Evolutionary conservation across 352 stramenopile genomes (phyloP).

Genomic region (Globisporangium middletonii): DNA sequence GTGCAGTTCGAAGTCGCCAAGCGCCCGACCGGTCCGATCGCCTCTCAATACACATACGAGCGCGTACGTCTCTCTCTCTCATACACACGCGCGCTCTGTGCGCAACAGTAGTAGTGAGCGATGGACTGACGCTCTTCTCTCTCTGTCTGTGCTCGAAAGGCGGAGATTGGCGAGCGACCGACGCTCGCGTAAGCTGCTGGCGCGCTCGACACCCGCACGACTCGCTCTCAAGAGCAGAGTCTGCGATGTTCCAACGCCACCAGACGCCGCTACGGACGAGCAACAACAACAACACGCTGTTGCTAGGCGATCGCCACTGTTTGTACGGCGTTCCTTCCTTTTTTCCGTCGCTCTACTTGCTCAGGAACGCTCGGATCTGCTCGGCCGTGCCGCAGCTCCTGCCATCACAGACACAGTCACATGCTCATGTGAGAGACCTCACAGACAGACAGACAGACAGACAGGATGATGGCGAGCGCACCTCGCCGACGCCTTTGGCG

Average conservation of each 20-base stretch:
- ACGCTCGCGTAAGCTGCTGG: constrained; percentile 29
- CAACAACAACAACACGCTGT: no score
- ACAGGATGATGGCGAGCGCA: constrained; percentile 10
- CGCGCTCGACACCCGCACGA: not conserved
- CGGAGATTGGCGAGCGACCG: constrained; percentile 59
- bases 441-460: not conserved
- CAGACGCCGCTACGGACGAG: no score
- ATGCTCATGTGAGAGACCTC: not conserved
- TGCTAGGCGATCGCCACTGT: not conserved
- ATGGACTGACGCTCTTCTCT: not conserved
- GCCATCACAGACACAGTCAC: constrained; percentile 5
- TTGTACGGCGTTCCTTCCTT: not conserved
- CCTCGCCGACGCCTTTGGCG: constrained; percentile 19
- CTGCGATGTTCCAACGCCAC: no score
- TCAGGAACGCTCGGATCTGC: constrained; percentile 46
- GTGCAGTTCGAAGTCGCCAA: constrained; percentile 36
- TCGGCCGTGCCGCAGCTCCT: constrained; percentile 56
- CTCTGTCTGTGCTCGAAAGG: constrained; percentile 6
- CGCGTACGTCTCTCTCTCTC: constrained; percentile 21
- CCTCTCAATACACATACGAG: constrained; percentile 45
- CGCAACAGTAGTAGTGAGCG: no score
- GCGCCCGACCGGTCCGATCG: constrained; percentile 36
- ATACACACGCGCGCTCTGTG: not conserved
- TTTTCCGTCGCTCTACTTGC: not conserved
- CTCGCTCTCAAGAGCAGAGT: no score